A percentile compares a stretch with the other conserved stretches of the same genome.
phyloP scores from a whole-genome alignment of 257 asterid species.

The Verbascum thapsus region DNA sequence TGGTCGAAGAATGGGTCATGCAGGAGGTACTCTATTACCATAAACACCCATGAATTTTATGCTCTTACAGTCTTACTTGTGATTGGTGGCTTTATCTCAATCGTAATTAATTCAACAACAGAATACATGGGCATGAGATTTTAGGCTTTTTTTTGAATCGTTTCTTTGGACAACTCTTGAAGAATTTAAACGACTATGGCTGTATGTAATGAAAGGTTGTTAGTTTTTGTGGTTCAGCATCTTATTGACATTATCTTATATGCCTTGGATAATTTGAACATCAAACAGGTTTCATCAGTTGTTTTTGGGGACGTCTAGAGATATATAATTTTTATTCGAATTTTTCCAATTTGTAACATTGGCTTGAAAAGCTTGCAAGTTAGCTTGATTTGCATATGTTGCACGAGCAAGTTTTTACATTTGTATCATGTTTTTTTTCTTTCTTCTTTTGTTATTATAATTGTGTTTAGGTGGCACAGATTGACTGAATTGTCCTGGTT shows the following conservation, averaged over 20 bases:
- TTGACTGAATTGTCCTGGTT: conserved; percentile 25
- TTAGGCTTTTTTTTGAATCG: not conserved
- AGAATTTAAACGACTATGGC: not conserved
- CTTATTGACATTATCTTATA: not conserved
- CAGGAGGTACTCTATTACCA: conserved; percentile 72
- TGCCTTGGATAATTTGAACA: not conserved
- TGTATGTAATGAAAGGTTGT: not conserved
- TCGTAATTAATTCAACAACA: conserved; percentile 12
- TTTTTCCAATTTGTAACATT: not conserved
- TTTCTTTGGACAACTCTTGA: not conserved
- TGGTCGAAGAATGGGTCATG: conserved; percentile 99
- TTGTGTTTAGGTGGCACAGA: conserved; percentile 7
- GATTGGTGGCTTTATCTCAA: conserved; percentile 14
- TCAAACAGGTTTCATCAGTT: not conserved
- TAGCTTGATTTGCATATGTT: not conserved
- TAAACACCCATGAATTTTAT: conserved; percentile 17
- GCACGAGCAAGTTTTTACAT: not conserved
- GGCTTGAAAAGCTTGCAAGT: not conserved
- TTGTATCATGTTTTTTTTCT: not conserved
- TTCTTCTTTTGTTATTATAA: not conserved
- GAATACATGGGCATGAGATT: not conserved
- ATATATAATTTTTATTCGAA: not conserved
- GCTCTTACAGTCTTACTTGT: too few relatives aligned
- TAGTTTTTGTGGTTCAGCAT: conserved; percentile 5
- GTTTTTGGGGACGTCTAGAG: not conserved